Percentiles rank a stretch among this genome's conserved stretches.
phyloP scores from a whole-genome alignment of 2,329 filamentous ascomycete species.

The Emergomyces orientalis region DNA sequence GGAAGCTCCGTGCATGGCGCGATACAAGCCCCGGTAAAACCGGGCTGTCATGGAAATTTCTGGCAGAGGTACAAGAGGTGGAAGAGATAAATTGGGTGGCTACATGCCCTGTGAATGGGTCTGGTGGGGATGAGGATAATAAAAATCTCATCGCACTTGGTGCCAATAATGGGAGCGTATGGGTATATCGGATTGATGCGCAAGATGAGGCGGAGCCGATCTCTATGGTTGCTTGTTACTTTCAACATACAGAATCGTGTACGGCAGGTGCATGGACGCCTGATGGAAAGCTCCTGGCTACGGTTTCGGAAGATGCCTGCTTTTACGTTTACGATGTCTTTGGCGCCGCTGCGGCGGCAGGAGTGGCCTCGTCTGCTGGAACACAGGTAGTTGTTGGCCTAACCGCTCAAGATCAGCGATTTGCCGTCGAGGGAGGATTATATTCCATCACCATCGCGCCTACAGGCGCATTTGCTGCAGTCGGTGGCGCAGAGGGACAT shows the following conservation, averaged over 20 bases:
- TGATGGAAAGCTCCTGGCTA: slow-evolving; percentile 77
- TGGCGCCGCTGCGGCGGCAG: slow-evolving; percentile 61
- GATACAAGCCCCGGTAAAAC: slow-evolving; percentile 39
- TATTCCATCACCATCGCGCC: slow-evolving; percentile 82
- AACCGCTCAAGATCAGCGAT: slow-evolving; percentile 75
- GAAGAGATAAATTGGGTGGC: slow-evolving; percentile 90
- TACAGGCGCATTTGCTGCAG: slow-evolving; percentile 66
- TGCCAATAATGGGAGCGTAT: slow-evolving; percentile 82
- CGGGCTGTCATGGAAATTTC: slow-evolving; percentile 51
- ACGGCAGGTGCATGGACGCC: slow-evolving; percentile 87
- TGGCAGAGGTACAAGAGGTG: slow-evolving; percentile 77
- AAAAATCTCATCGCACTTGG: slow-evolving; percentile 80
- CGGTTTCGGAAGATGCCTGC: slow-evolving; percentile 78
- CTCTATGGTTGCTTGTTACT: slow-evolving; percentile 82
- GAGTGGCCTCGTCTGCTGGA: slow-evolving; percentile 46
- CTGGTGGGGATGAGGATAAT: slow-evolving; percentile 39
- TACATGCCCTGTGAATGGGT: slow-evolving; percentile 56
- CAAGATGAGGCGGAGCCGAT: slow-evolving; percentile 54
- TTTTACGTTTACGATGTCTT: slow-evolving; percentile 92
- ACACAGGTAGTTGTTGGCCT: slow-evolving; percentile 63
- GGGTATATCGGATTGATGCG: slow-evolving; percentile 82
- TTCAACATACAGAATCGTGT: slow-evolving; percentile 75
- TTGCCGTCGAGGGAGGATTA: slow-evolving; percentile 81
- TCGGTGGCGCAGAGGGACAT: slow-evolving; percentile 77
- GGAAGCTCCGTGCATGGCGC: slow-evolving; percentile 64